These are phyloP conservation scores for Ajuga reptans DNA, from an alignment of 305 asterid species.

Conservation along the genomic window DNA sequence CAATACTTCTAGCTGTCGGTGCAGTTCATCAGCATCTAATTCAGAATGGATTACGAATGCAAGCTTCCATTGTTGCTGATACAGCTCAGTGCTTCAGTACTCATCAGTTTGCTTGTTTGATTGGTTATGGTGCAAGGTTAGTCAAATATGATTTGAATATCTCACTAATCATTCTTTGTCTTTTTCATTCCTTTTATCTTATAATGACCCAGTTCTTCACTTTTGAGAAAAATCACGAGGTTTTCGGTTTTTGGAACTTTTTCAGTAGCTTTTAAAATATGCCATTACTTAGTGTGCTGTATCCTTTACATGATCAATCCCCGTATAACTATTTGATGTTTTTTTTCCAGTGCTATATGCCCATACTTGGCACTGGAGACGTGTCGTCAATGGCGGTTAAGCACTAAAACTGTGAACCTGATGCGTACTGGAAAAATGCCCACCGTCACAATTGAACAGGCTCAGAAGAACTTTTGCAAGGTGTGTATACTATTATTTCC, in stretches of 20 bases:
- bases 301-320: neutral
- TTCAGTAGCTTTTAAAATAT: neutral
- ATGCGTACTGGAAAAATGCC: conserved; percentile 99
- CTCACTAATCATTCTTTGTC: neutral
- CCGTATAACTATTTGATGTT: conserved; percentile 16
- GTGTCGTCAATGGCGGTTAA: conserved; percentile 96
- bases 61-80: conserved; percentile 94
- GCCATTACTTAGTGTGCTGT: neutral
- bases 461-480: conserved; percentile 93
- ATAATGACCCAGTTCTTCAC: neutral
- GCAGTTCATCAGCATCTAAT: conserved; percentile 95
- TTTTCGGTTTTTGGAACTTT: neutral
- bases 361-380: conserved; percentile 98
- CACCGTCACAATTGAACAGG: conserved; percentile 89
- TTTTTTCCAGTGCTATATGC: conserved; percentile 70
- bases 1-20: conserved; percentile 94
- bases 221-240: neutral
- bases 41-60: conserved; percentile 92
- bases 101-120: conserved; percentile 97
- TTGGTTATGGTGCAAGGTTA: conserved; percentile 99
- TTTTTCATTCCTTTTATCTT: neutral
- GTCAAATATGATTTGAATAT: conserved; percentile 2
- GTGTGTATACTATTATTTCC: conserved; percentile 31
- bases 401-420: conserved; percentile 91
- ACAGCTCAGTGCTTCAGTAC: conserved; percentile 99